These are phyloP conservation scores for Xylaria venustula DNA, from an alignment of 495 filamentous ascomycete genomes.

Conservation along the genomic window DNA sequence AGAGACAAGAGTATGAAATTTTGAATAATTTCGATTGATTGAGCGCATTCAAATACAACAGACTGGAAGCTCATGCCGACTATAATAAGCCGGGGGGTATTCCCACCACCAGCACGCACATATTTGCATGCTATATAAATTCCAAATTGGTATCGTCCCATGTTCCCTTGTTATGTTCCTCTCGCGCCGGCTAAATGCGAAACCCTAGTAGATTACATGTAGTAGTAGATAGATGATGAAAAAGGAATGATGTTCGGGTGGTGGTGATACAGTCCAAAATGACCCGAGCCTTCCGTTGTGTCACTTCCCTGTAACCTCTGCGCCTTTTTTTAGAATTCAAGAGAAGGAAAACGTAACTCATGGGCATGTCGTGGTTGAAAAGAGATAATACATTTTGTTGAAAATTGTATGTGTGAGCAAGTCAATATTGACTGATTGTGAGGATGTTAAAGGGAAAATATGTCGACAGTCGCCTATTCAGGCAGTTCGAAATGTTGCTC, in stretches of 20 bases:
- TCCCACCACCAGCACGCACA: too few species aligned
- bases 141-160: slow-evolving; percentile 10
- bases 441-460: background rate
- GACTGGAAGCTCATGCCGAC: too few species aligned
- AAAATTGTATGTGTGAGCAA: background rate
- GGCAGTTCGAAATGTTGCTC: slow-evolving; percentile 30
- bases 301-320: background rate
- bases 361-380: background rate
- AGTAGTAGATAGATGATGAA: background rate
- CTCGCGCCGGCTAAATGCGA: slow-evolving; percentile 6
- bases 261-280: slow-evolving; percentile 9
- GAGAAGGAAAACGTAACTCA: background rate
- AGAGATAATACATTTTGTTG: background rate
- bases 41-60: too few species aligned
- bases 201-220: slow-evolving; percentile 11
- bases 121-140: background rate
- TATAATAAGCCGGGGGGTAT: too few species aligned
- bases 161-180: slow-evolving; percentile 2
- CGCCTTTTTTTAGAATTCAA: background rate
- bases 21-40: too few species aligned
- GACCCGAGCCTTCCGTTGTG: background rate
- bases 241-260: too few species aligned
- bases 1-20: too few species aligned
- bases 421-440: too few species aligned
- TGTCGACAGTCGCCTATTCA: slow-evolving; percentile 8